Conservation (phyloP, 805 yeast genomes). For the Schizosaccharomyces lindneri region DNA sequence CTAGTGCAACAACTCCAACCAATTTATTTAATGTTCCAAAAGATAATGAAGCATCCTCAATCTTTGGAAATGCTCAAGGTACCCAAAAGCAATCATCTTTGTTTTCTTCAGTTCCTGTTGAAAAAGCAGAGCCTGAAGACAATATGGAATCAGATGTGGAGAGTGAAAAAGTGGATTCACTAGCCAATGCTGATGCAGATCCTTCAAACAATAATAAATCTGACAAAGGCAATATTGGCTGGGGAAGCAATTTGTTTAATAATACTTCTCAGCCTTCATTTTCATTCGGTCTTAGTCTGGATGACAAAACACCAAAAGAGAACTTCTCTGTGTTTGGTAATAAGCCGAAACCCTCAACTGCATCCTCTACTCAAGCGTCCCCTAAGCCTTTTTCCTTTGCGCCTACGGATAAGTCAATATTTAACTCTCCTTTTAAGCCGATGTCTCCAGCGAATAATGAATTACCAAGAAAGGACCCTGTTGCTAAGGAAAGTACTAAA, state of each 20-base stretch:
- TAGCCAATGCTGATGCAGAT: not conserved
- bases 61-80: not conserved
- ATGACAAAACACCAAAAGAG: not conserved
- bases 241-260: not conserved
- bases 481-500: not conserved
- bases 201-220: not conserved
- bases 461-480: not conserved
- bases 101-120: not conserved
- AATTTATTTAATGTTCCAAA: not conserved
- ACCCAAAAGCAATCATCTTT: not conserved
- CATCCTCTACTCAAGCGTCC: not conserved
- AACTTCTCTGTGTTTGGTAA: not conserved
- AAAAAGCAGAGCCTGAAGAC: not conserved
- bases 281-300: not conserved
- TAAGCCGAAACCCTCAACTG: too few relatives aligned
- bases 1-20: not conserved
- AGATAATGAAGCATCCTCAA: not conserved
- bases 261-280: not conserved
- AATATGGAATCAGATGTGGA: not conserved
- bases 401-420: not conserved
- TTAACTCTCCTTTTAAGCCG: not conserved
- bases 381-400: not conserved
- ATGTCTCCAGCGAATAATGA: not conserved
- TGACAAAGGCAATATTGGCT: not conserved
- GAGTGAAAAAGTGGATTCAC: not conserved